Percentiles rank a stretch among this genome's conserved stretches.
Evolutionary conservation across 1,284 basidiomycete genomes (phyloP).

Genomic region (Cutaneotrichosporon sp.): DNA sequence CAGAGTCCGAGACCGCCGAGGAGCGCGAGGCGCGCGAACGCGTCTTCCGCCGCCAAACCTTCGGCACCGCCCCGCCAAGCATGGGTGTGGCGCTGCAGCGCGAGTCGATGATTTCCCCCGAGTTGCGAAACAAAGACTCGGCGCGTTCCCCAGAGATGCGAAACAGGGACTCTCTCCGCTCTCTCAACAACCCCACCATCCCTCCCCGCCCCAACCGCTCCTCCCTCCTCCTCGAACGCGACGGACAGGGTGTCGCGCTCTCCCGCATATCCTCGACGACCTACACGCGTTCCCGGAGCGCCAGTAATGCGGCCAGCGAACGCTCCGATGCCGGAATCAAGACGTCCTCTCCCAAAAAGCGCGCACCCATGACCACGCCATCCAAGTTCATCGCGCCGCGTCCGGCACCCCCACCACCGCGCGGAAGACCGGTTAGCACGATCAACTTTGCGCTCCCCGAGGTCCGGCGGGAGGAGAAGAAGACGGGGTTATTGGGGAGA

Average conservation of each 20-base stretch:
- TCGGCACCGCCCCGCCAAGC: not conserved
- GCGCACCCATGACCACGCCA: constrained; percentile 13
- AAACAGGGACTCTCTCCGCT: constrained; percentile 12
- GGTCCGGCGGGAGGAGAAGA: constrained; percentile 6
- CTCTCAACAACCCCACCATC: constrained; percentile 31
- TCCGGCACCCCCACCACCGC: constrained; percentile 19
- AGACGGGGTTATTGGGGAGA: not conserved
- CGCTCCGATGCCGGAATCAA: constrained; percentile 6
- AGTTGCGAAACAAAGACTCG: not conserved
- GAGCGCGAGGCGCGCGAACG: constrained; percentile 4
- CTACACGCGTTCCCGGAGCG: constrained; percentile 4
- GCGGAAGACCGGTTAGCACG: constrained; percentile 5
- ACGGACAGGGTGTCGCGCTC: not conserved
- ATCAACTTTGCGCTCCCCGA: constrained; percentile 9
- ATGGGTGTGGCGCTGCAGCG: not conserved
- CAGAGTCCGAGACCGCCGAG: not conserved
- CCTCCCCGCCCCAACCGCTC: constrained; percentile 34
- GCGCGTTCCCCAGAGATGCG: not conserved
- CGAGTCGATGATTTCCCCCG: not conserved
- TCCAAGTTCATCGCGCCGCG: constrained; percentile 18
- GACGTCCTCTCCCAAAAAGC: constrained; percentile 6
- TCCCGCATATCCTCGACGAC: constrained; percentile 14
- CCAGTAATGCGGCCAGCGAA: constrained; percentile 1
- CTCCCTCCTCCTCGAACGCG: constrained; percentile 31
- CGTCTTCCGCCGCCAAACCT: constrained; percentile 3